These are phyloP conservation scores for Fistulifera pelliculosa DNA, from an alignment of 108 stramenopile species.

Conservation along the genomic window DNA sequence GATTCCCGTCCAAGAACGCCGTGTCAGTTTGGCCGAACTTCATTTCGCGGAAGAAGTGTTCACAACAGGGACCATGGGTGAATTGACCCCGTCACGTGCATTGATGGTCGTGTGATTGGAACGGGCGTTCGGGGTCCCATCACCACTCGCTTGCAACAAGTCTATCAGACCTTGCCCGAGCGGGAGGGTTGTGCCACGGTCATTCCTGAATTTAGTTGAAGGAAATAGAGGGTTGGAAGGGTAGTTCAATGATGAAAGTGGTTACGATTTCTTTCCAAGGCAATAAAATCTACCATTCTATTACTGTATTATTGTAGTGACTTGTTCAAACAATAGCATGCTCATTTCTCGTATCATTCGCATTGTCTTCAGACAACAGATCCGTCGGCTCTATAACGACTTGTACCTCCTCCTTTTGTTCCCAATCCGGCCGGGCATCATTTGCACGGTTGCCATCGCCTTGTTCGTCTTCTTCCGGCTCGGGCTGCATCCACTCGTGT, in stretches of 20 bases:
- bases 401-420: conserved; percentile 4
- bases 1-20: conserved; percentile 56
- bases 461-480: conserved; percentile 16
- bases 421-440: conserved; percentile 39
- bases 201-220: conserved; percentile 18
- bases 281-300: too few species aligned
- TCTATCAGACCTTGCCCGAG: conserved; percentile 54
- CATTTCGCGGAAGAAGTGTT: conserved; percentile 87
- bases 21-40: conserved; percentile 78
- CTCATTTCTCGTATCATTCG: not conserved
- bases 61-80: conserved; percentile 92
- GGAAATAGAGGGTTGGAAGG: too few species aligned
- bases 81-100: conserved; percentile 84
- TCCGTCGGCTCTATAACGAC: conserved; percentile 2
- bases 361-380: conserved; percentile 1
- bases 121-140: conserved; percentile 40
- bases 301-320: too few species aligned
- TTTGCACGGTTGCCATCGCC: not conserved
- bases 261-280: too few species aligned
- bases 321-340: too few species aligned
- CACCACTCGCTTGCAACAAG: conserved; percentile 66
- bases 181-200: conserved; percentile 39
- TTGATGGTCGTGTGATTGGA: conserved; percentile 85
- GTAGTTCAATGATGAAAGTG: too few species aligned
- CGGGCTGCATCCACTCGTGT: conserved; percentile 67